Percentiles rank a stretch among this genome's conserved stretches.
phyloP scores from a whole-genome alignment of 495 filamentous ascomycete genomes.

The Hyaloscypha variabilis region DNA sequence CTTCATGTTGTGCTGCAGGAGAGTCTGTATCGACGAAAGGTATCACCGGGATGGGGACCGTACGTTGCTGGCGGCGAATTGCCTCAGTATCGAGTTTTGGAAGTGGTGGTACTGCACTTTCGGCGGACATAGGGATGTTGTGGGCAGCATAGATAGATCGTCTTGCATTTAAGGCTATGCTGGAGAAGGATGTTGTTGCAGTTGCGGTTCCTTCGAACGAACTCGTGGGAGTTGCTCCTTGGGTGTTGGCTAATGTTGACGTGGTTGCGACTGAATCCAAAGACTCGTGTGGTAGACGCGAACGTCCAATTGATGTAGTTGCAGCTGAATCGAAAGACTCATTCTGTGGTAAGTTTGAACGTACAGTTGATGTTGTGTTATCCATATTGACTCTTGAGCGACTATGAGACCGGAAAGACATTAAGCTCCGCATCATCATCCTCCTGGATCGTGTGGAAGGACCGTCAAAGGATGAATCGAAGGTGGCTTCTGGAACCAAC shows the following conservation, averaged over 20 bases:
- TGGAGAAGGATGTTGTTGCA: background rate
- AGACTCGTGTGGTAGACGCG: background rate
- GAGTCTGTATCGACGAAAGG: background rate
- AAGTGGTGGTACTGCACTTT: background rate
- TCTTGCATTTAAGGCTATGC: background rate
- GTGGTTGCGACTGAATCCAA: background rate
- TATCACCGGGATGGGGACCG: background rate
- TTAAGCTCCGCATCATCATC: background rate
- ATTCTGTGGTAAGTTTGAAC: background rate
- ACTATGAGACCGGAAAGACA: background rate
- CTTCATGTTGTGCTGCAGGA: conserved; percentile 10
- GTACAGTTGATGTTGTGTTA: background rate
- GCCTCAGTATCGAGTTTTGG: background rate
- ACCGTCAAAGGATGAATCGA: background rate
- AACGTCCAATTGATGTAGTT: background rate
- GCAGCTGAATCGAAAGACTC: background rate
- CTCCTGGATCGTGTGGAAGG: background rate
- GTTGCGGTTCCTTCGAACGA: background rate
- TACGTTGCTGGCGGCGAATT: background rate
- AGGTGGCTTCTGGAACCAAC: background rate
- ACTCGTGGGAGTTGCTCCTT: background rate
- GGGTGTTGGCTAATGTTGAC: background rate
- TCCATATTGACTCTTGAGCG: background rate
- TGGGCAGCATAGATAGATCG: background rate
- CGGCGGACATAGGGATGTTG: background rate